Conservation (phyloP, 108 stramenopile genomes). For the Stephanodiscus triporus region DNA sequence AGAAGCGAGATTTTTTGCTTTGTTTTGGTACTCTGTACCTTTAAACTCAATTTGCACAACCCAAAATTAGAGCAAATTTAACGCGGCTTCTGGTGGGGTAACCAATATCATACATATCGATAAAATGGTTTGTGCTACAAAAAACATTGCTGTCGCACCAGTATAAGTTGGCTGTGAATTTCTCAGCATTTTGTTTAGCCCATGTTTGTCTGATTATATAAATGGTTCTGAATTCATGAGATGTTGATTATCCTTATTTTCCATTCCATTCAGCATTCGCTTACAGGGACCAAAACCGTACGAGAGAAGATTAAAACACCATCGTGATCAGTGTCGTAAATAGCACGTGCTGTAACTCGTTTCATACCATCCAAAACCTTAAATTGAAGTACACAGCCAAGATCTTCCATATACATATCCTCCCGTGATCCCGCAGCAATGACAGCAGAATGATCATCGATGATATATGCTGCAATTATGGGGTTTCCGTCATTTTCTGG, state of each 20-base stretch:
- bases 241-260: not conserved
- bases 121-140: too few relatives aligned
- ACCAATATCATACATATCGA: too few relatives aligned
- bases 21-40: too few relatives aligned
- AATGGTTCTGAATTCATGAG: too few relatives aligned
- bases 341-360: slow-evolving; percentile 33
- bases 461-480: slow-evolving; percentile 56
- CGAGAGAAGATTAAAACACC: slow-evolving; percentile 34
- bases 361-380: slow-evolving; percentile 24
- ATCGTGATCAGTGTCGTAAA: slow-evolving; percentile 35
- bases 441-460: slow-evolving; percentile 43
- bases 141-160: too few relatives aligned
- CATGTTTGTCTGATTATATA: too few relatives aligned
- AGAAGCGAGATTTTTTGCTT: too few relatives aligned
- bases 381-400: slow-evolving; percentile 46
- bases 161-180: too few relatives aligned
- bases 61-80: too few relatives aligned
- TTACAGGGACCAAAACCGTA: slow-evolving; percentile 30
- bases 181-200: too few relatives aligned
- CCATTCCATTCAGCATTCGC: not conserved
- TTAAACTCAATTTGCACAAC: too few relatives aligned
- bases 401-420: slow-evolving; percentile 49
- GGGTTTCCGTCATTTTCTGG: slow-evolving; percentile 18
- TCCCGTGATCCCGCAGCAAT: slow-evolving; percentile 58
- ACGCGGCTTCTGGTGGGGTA: too few relatives aligned